phyloP scores from a whole-genome alignment of 768 basidiomycete species.

The Boletus rufocinnamomeus region DNA sequence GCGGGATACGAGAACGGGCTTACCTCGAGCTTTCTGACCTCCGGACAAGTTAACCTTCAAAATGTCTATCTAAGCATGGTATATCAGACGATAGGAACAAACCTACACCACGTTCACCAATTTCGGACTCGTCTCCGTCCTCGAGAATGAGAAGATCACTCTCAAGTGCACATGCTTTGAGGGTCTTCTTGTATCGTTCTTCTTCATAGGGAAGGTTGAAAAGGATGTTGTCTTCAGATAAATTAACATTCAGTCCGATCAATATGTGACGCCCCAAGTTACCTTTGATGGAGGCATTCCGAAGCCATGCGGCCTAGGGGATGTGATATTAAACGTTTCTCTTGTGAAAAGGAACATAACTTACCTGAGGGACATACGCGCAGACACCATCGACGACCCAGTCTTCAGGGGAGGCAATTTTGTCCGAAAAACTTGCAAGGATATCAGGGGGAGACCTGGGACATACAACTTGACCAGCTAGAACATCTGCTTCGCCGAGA shows the following conservation, averaged over 20 bases:
- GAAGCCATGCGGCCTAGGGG: constrained; percentile 61
- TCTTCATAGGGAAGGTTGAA: constrained; percentile 77
- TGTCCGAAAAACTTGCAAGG: constrained; percentile 58
- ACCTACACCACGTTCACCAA: constrained; percentile 79
- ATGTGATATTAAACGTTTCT: not conserved
- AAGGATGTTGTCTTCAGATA: constrained; percentile 61
- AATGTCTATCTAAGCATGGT: not conserved
- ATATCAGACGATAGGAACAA: not conserved
- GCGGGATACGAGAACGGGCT: not conserved
- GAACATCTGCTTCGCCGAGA: constrained; percentile 57
- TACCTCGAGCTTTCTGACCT: constrained; percentile 69
- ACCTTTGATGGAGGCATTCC: constrained; percentile 59
- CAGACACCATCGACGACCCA: constrained; percentile 82
- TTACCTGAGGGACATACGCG: constrained; percentile 83
- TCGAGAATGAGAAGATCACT: constrained; percentile 81
- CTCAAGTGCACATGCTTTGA: constrained; percentile 75
- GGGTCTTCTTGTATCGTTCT: constrained; percentile 72
- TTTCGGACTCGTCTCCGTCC: constrained; percentile 86
- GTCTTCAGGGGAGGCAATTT: constrained; percentile 47
- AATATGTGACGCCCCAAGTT: not conserved
- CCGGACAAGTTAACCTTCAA: constrained; percentile 41
- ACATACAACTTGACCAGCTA: constrained; percentile 78
- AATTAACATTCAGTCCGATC: constrained; percentile 41
- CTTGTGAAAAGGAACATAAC: constrained; percentile 17
- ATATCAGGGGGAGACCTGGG: constrained; percentile 85